A percentile compares a stretch with the other conserved stretches of the same genome.
These are phyloP conservation scores for Acer saccharum DNA, from an alignment of 345 rosid genomes.

Conservation along the genomic window DNA sequence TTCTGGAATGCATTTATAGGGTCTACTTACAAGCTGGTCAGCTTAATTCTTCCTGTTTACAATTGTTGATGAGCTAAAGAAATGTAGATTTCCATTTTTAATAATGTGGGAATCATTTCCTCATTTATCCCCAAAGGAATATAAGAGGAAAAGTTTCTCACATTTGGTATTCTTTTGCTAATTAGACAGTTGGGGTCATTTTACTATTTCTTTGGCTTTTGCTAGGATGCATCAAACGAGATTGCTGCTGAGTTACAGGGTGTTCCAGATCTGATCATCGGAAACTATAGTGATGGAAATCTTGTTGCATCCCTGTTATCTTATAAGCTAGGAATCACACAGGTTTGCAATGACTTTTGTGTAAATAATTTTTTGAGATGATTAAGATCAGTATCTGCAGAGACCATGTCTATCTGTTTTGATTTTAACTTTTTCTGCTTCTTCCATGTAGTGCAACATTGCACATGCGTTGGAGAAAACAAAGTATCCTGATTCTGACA, in stretches of 20 bases:
- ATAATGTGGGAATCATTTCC: background rate
- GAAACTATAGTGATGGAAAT: constrained; percentile 63
- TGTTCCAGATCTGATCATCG: constrained; percentile 54
- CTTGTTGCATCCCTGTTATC: constrained; percentile 57
- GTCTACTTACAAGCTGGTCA: background rate
- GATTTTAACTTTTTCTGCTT: constrained; percentile 13
- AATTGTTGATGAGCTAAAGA: background rate
- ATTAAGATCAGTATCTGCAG: background rate
- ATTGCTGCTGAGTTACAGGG: constrained; percentile 56
- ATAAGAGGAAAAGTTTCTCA: background rate
- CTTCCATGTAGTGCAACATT: constrained; percentile 44
- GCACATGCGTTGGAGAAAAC: constrained; percentile 68
- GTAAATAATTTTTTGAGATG: background rate
- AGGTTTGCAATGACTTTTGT: constrained; percentile 29
- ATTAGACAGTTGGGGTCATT: background rate
- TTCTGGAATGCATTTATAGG: constrained; percentile 2
- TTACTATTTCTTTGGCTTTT: constrained; percentile 4
- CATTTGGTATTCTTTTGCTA: constrained; percentile 2
- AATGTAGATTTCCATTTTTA: background rate
- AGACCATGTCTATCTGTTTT: constrained; percentile 9
- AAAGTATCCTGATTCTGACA: constrained; percentile 59
- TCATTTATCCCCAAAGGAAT: background rate
- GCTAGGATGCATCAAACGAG: constrained; percentile 56
- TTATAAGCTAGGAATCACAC: constrained; percentile 50
- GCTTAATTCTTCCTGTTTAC: background rate